phyloP scores from a whole-genome alignment of 345 rosid species.

The Theobroma cacao region DNA sequence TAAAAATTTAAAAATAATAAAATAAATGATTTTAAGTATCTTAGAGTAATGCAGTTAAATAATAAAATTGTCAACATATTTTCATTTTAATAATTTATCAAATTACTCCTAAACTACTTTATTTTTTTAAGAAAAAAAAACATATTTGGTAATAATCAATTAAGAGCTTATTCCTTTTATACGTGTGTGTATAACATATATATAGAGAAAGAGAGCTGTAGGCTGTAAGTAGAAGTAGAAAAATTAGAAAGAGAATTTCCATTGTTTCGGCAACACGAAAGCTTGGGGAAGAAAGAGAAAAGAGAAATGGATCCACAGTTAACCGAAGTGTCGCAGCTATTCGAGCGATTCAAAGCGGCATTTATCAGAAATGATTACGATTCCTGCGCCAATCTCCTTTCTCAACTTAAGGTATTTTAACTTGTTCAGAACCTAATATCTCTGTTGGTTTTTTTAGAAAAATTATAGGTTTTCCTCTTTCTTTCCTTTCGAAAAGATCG shows the following conservation, averaged over 20 bases:
- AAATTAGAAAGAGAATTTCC: not conserved
- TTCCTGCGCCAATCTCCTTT: conserved; percentile 49
- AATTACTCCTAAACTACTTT: no score
- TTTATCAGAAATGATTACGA: conserved; percentile 63
- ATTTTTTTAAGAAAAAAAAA: no score
- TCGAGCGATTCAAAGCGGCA: conserved; percentile 87
- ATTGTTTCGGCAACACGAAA: conserved; percentile 11
- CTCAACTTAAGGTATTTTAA: conserved; percentile 72
- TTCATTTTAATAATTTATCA: no score
- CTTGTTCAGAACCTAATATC: conserved; percentile 32
- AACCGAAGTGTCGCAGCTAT: conserved; percentile 75
- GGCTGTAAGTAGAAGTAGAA: not conserved
- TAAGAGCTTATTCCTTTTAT: not conserved
- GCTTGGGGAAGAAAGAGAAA: not conserved
- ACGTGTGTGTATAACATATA: no score
- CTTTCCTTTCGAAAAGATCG: not conserved
- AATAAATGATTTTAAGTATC: not conserved
- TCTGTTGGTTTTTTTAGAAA: not conserved
- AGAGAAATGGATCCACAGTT: conserved; percentile 81
- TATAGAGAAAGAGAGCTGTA: no score
- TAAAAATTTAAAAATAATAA: no score
- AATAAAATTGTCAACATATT: no score
- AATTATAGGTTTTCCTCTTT: not conserved
- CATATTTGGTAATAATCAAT: no score
- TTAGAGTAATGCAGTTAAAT: no score